Base-by-base conservation (phyloP, 768 basidiomycete species). In the Paxillus ammoniavirescens region DNA sequence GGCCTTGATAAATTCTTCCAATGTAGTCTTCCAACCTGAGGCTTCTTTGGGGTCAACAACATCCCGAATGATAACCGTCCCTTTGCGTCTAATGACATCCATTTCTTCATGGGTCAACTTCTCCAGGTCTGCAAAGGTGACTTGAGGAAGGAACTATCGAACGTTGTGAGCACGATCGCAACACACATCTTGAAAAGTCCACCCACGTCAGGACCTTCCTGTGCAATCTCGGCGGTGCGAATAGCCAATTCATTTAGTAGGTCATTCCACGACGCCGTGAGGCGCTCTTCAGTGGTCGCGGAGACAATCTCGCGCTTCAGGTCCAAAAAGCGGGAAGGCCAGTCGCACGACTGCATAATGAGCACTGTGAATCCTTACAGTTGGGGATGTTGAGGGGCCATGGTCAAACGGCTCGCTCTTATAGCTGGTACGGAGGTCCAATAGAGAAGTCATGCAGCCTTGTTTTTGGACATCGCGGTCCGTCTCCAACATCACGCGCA, bases 11-110 rank as follows among this genome's bases (percentile, higher is more conserved):
- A 84, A 87, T 28, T 80, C 75, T 21, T 77, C 75, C 37, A 89
- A 67, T 8, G 74, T 73, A 12, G 73, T 68, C 65, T 82, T 84
- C 87, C 87, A 89, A 28, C 64, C 64, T 10, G 75, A 60, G 0
- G 84, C 87, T 43, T 83, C 77, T 14, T 69, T 70, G 50, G 80
- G 77, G 33, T 81, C 75, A 4, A 88, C 83, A 8, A 89, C 77
- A 56, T 81, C 77, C 30, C 71, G 76, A 53, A 89, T 82, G 30
- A 89, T 78, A 33, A 89, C 76, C 17, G 77, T 77, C 15, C 87
- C 86, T 52, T 73, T 74, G 42, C 77, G 69, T 61, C 73, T 81
- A 56, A 89, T 81, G 48, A 64, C 72, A 2, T 75, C 74, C 7
- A 86, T 54, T 31, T 78, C 69, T 17, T 81, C 79, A 0, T 62